These are phyloP conservation scores for Alternaria triticina DNA, from an alignment of 2,329 filamentous ascomycete genomes.

Conservation along the genomic window DNA sequence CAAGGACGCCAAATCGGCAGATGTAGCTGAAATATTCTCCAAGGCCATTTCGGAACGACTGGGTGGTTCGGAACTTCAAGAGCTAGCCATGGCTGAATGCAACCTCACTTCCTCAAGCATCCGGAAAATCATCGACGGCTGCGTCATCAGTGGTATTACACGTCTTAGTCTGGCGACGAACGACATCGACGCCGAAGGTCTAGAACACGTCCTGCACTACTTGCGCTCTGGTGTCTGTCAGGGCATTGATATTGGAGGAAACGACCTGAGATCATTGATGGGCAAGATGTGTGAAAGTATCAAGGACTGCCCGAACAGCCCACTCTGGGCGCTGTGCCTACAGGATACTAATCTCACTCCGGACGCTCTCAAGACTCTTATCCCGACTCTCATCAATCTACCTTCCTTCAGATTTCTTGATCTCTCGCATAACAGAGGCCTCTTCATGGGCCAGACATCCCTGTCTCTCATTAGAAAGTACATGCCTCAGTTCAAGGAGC, in stretches of 20 bases:
- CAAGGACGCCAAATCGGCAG: slow-evolving; percentile 44
- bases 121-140: slow-evolving; percentile 77
- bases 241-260: slow-evolving; percentile 87
- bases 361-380: slow-evolving; percentile 72
- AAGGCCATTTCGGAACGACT: slow-evolving; percentile 79
- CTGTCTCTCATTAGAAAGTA: slow-evolving; percentile 79
- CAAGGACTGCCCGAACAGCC: slow-evolving; percentile 56
- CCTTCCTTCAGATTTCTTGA: slow-evolving; percentile 85
- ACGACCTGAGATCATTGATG: slow-evolving; percentile 65
- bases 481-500: slow-evolving; percentile 74
- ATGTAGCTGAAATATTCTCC: slow-evolving; percentile 71
- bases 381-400: slow-evolving; percentile 75
- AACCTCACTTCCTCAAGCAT: slow-evolving; percentile 74
- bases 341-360: slow-evolving; percentile 84
- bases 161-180: slow-evolving; percentile 86
- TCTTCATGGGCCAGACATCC: slow-evolving; percentile 81
- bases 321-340: slow-evolving; percentile 82
- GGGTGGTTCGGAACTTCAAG: slow-evolving; percentile 76
- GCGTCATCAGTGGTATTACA: slow-evolving; percentile 77
- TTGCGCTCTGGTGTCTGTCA: slow-evolving; percentile 79
- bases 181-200: slow-evolving; percentile 72
- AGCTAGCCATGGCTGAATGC: slow-evolving; percentile 84
- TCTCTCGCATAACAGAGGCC: slow-evolving; percentile 82
- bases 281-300: slow-evolving; percentile 59
- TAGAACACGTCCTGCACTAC: slow-evolving; percentile 79